phyloP scores from a whole-genome alignment of 208 protist species.

The Porcisia hertigi region DNA sequence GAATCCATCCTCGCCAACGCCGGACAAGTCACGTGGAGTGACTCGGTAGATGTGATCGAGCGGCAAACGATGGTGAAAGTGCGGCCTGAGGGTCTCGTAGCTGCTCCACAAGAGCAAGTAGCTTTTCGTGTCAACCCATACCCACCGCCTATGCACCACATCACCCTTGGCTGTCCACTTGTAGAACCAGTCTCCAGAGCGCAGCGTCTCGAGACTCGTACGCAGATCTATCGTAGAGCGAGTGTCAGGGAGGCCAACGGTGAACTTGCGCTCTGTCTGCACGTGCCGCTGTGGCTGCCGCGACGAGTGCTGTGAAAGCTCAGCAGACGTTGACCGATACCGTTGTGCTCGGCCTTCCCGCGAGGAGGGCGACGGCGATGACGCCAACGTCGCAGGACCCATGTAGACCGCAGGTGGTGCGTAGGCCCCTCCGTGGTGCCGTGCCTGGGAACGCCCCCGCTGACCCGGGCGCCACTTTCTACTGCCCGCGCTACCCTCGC shows the following conservation, averaged over 20 bases:
- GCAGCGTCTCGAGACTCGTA: slow-evolving; percentile 66
- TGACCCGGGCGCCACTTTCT: neutral
- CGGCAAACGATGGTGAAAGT: slow-evolving; percentile 57
- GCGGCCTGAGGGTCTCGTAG: slow-evolving; percentile 53
- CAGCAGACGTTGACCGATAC: slow-evolving; percentile 1
- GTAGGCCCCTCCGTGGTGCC: slow-evolving; percentile 14
- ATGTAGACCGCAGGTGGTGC: slow-evolving; percentile 30
- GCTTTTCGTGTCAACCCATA: slow-evolving; percentile 78
- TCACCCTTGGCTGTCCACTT: slow-evolving; percentile 67
- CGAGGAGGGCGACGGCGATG: slow-evolving; percentile 19
- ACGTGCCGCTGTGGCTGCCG: neutral
- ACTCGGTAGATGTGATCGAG: slow-evolving; percentile 75
- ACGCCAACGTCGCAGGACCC: neutral
- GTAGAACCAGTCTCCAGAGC: slow-evolving; percentile 83
- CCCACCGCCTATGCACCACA: slow-evolving; percentile 60
- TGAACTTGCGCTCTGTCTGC: slow-evolving; percentile 15
- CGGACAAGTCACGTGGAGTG: slow-evolving; percentile 45
- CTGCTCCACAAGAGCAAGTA: slow-evolving; percentile 80
- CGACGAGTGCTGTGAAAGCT: slow-evolving; percentile 7
- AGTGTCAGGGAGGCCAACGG: slow-evolving; percentile 42
- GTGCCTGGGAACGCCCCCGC: neutral
- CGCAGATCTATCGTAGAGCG: slow-evolving; percentile 67
- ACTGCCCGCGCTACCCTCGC: neutral
- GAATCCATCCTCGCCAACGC: slow-evolving; percentile 51
- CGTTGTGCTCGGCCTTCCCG: slow-evolving; percentile 6